Evolutionary conservation across 805 yeast species (phyloP), one percentile per base, ranked within the genome.

Genomic region (Zygoascus bituminiphila): DNA sequence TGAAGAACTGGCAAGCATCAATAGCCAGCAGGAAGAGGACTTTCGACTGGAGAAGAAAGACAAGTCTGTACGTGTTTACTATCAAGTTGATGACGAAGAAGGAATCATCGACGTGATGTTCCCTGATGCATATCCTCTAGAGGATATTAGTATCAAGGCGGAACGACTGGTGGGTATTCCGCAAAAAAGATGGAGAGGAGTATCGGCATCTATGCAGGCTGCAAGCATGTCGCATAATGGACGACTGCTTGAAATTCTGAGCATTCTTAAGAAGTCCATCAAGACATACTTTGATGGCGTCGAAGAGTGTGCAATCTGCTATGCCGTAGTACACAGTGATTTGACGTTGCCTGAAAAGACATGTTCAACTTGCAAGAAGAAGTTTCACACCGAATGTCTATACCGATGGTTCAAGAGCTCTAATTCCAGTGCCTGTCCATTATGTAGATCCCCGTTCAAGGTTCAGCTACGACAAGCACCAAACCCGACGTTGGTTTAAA

Each of bases 341-440:
- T 86, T 85, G 58, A 83, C 95, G 6, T 73, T 93, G 50, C 98
- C 99, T 5, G 79, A 88, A 44, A 89, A 88, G 66, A 75, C 75
- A 2, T 93, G 99, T 67, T 72, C 83, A 14, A 88, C 96, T 0
- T 93, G 99, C 74, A 79, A 79, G 60, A 91, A 93, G 72, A 87
- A 84, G 63, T 93, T 89, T 73, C 99, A 93, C 65, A 82, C 96
- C 6, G 96, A 93, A 2, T 93, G 99, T 73, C 71, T 93, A 39
- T 89, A 88, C 73, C 86, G 89, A 63, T 93, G 99, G 99, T 93
- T 93, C 69, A 86, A 87, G 70, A 88, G 95, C 56, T 85, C 95
- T 12, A 94, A 93, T 37, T 77, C 86, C 48, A 85, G 87, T 55
- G 84, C 96, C 1, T 93, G 99, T 70, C 99, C 99, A 36, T 71